These are phyloP conservation scores for Hypoxylon sp. DNA, from an alignment of 2,329 filamentous ascomycete genomes.

Conservation along the genomic window DNA sequence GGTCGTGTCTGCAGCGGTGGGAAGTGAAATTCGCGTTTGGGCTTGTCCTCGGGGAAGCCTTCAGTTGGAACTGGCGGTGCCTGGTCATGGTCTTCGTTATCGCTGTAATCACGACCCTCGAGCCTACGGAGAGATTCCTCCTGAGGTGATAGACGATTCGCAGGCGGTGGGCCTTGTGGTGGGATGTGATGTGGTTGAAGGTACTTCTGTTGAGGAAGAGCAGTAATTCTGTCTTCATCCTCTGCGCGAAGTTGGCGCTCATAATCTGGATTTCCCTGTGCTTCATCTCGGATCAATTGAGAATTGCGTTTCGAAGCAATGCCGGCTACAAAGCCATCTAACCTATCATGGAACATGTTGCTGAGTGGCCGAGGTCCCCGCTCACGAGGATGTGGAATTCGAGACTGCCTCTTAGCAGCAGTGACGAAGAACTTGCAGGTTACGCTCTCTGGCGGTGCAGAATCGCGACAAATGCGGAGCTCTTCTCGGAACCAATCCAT, in stretches of 20 bases:
- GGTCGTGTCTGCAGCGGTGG: conserved; percentile 63
- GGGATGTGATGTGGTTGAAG: conserved; percentile 66
- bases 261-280: conserved; percentile 80
- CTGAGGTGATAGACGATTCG: conserved; percentile 52
- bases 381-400: conserved; percentile 48
- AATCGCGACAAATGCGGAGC: conserved; percentile 89
- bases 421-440: conserved; percentile 97
- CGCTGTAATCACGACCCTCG: conserved; percentile 62
- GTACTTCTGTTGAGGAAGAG: conserved; percentile 77
- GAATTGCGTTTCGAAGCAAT: conserved; percentile 90
- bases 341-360: conserved; percentile 83
- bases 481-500: conserved; percentile 99
- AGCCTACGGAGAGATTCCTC: conserved; percentile 64
- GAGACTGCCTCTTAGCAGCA: conserved; percentile 70
- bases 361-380: conserved; percentile 74
- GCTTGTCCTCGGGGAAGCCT: conserved; percentile 52
- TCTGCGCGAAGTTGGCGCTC: conserved; percentile 84
- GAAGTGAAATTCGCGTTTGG: conserved; percentile 67
- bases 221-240: conserved; percentile 86
- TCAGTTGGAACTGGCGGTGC: conserved; percentile 35
- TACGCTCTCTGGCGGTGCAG: conserved; percentile 87
- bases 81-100: conserved; percentile 54
- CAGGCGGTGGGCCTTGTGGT: conserved; percentile 52
- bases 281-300: conserved; percentile 83
- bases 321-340: conserved; percentile 88